Evolutionary conservation across 2,329 filamentous ascomycete species (phyloP).

Genomic region (Colletotrichum theobromicola): DNA sequence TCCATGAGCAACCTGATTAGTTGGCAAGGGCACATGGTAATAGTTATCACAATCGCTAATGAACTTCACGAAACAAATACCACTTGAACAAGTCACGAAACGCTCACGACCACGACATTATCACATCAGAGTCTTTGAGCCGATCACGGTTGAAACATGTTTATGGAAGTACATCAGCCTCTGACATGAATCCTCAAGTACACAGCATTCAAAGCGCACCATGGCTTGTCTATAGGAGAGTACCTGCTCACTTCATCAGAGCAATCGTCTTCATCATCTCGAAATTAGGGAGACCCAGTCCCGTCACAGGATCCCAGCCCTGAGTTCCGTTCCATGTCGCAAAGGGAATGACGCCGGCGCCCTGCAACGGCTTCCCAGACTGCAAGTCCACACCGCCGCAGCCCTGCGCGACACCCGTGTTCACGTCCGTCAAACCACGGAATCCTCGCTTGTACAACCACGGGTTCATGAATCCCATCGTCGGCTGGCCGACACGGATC

Average conservation of each 20-base stretch:
- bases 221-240: slow-evolving; percentile 23
- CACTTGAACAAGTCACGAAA: background rate
- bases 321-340: slow-evolving; percentile 37
- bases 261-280: slow-evolving; percentile 25
- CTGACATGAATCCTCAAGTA: background rate
- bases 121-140: background rate
- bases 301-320: slow-evolving; percentile 45
- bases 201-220: background rate
- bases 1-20: background rate
- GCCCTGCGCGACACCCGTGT: slow-evolving; percentile 24
- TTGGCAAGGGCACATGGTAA: too few species aligned
- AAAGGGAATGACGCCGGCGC: slow-evolving; percentile 29
- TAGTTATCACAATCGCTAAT: too few species aligned
- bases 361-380: slow-evolving; percentile 24
- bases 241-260: slow-evolving; percentile 1
- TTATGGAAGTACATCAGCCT: background rate
- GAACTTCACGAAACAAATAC: background rate
- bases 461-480: slow-evolving; percentile 66
- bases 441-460: slow-evolving; percentile 55
- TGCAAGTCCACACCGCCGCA: slow-evolving; percentile 29
- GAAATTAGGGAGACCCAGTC: slow-evolving; percentile 52
- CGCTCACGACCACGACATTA: background rate
- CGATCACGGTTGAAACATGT: background rate
- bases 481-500: slow-evolving; percentile 55
- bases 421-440: slow-evolving; percentile 40